Base-by-base conservation (phyloP, 306 rosid species). In the Arachis hypogaea region DNA sequence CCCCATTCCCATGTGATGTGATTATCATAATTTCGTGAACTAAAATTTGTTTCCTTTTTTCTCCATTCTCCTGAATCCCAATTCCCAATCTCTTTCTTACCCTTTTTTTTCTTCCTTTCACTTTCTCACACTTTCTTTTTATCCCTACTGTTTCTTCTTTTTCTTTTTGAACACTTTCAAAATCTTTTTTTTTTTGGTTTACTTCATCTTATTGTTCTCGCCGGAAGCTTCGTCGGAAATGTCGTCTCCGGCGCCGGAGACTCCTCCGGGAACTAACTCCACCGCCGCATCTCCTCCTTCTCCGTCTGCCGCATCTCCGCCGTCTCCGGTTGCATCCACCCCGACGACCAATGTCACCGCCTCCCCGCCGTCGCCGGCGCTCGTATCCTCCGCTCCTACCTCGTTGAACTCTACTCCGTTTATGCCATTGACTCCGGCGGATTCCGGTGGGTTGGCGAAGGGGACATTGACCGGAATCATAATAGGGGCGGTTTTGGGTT, bases 401-500 rank as follows among this genome's bases (percentile, higher is more conserved):
- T 18, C 63, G 51, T 0, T 3, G 6, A 16, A 22, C 57, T 9
- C 38, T 14, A 46, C 12, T 46, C 46, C 7, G 46, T 6, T 7
- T 0, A 4, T n/a, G 22, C 6, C 58, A 8, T 4, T 22, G 28
- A 3, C 22, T 18, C 2, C 6, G 29, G 1, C 7, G 40, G 36
- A 7, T 9, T 7, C 1, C 41, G 5, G 1, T 3, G 52, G 69
- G 6, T 3, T 60, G 38, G 6, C 38, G 61, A 22, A 3, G 61
- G 59, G 61, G 7, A 60, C 77, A 7, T 2, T 73, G 54, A 62
- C 54, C 42, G 69, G 77, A 22, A 73, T 73, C 38, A 62, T 73
- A 2, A 51, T 73, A 16, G 77, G 77, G 10, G 63, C 29, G 14
- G 77, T 73, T 51, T 11, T 62, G 10, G 77, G 69, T 62, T 63